These are phyloP conservation scores for Coniella vitis DNA, from an alignment of 2,329 filamentous ascomycete species.

Conservation along the genomic window DNA sequence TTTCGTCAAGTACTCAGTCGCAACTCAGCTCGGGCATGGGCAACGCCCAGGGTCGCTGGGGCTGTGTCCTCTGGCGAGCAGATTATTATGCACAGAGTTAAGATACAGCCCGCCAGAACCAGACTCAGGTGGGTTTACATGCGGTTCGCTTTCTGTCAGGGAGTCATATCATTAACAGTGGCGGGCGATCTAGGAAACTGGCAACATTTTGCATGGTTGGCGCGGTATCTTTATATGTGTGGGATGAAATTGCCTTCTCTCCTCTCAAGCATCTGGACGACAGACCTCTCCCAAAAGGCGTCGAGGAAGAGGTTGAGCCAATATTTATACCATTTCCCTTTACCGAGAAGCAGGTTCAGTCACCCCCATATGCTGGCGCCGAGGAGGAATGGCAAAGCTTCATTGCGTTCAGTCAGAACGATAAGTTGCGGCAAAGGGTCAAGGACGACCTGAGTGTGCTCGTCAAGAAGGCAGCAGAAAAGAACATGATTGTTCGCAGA, in stretches of 20 bases:
- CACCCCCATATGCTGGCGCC: slow-evolving; percentile 44
- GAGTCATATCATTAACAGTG: not conserved
- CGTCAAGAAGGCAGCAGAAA: slow-evolving; percentile 35
- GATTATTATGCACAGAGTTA: slow-evolving; percentile 7
- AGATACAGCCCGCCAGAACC: not conserved
- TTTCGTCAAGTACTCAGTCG: slow-evolving; percentile 11
- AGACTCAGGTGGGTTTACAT: not conserved
- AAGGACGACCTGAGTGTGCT: slow-evolving; percentile 39
- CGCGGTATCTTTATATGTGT: slow-evolving; percentile 36
- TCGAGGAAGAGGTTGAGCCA: slow-evolving; percentile 37
- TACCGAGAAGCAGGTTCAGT: slow-evolving; percentile 42
- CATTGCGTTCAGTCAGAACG: slow-evolving; percentile 49
- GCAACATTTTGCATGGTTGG: slow-evolving; percentile 20
- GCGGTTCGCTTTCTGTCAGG: not conserved
- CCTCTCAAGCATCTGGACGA: slow-evolving; percentile 37
- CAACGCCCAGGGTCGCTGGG: not conserved
- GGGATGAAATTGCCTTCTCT: slow-evolving; percentile 37
- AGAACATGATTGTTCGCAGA: slow-evolving; percentile 33
- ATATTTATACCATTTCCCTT: slow-evolving; percentile 58
- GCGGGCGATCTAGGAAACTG: not conserved
- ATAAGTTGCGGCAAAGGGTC: slow-evolving; percentile 38
- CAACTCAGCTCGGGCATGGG: slow-evolving; percentile 8
- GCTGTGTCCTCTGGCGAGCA: slow-evolving; percentile 8
- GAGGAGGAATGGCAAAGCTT: slow-evolving; percentile 61
- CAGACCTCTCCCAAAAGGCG: slow-evolving; percentile 25